Evolutionary conservation across 2,329 filamentous ascomycete species (phyloP).

Genomic region (Acrodontium crateriforme): DNA sequence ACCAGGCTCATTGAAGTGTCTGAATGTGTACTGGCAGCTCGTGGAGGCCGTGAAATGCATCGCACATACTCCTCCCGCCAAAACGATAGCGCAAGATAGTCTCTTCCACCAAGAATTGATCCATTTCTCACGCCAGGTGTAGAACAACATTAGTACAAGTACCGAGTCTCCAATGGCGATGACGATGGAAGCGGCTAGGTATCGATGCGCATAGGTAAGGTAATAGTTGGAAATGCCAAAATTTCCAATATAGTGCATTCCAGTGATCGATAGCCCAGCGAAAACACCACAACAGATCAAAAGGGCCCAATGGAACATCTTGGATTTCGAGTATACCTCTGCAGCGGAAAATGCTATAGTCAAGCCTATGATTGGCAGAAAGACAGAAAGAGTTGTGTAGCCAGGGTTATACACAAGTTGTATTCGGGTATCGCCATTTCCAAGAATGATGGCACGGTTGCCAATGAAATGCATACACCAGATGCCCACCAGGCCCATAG

Average conservation of each 20-base stretch:
- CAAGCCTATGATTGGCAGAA: conserved; percentile 64
- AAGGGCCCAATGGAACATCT: conserved; percentile 18
- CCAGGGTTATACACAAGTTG: conserved; percentile 62
- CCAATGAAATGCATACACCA: conserved; percentile 64
- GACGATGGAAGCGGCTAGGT: conserved; percentile 53
- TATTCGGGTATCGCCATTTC: conserved; percentile 43
- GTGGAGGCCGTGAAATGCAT: conserved; percentile 78
- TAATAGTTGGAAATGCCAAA: conserved; percentile 65
- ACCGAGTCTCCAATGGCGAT: conserved; percentile 63
- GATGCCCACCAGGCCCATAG: conserved; percentile 36
- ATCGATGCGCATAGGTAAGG: conserved; percentile 45
- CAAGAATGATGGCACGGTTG: conserved; percentile 63
- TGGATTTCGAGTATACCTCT: conserved; percentile 28
- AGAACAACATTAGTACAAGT: conserved; percentile 60
- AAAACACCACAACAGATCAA: conserved; percentile 48
- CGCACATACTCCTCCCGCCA: conserved; percentile 63
- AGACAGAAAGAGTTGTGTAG: conserved; percentile 64
- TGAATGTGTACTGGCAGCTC: conserved; percentile 61
- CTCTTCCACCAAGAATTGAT: conserved; percentile 68
- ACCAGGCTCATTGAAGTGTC: conserved; percentile 26
- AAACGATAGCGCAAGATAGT: conserved; percentile 47
- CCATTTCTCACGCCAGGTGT: conserved; percentile 62
- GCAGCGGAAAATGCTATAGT: conserved; percentile 58
- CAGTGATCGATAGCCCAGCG: conserved; percentile 61
- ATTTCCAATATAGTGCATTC: conserved; percentile 84